A percentile compares a stretch with the other conserved stretches of the same genome.
These are phyloP conservation scores for Aphanomyces astaci DNA, from an alignment of 352 stramenopile species.

Conservation along the genomic window DNA sequence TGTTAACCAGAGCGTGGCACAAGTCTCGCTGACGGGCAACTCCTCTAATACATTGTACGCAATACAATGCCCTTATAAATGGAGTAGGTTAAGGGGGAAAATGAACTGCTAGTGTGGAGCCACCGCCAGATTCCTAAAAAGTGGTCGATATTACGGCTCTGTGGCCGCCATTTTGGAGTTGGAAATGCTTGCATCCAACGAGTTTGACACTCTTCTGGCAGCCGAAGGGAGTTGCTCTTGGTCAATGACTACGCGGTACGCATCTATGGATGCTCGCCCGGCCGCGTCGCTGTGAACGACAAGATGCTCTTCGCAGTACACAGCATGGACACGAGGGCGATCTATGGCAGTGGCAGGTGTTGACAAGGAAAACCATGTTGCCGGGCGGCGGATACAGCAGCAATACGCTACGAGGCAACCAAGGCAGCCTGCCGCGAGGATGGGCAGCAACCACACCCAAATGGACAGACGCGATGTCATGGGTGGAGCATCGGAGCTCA, in stretches of 20 bases:
- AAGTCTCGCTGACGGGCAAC: no score
- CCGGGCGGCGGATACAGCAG: not conserved
- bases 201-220: not conserved
- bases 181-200: not conserved
- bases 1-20: no score
- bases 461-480: not conserved
- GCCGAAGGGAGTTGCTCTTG: not conserved
- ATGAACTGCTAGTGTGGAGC: no score
- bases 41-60: no score
- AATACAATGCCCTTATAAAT: no score
- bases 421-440: not conserved
- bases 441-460: not conserved
- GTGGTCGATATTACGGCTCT: no score
- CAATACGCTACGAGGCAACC: not conserved
- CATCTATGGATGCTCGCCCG: not conserved
- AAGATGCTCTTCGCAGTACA: not conserved
- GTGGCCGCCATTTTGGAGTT: no score
- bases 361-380: not conserved
- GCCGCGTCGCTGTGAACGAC: not conserved
- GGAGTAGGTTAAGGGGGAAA: no score
- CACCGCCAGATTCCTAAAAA: no score
- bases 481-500: not conserved
- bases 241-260: not conserved
- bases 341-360: not conserved
- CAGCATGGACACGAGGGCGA: not conserved